Base-by-base conservation (phyloP, 164 flowering plant species). In the Kingdonia uniflora region DNA sequence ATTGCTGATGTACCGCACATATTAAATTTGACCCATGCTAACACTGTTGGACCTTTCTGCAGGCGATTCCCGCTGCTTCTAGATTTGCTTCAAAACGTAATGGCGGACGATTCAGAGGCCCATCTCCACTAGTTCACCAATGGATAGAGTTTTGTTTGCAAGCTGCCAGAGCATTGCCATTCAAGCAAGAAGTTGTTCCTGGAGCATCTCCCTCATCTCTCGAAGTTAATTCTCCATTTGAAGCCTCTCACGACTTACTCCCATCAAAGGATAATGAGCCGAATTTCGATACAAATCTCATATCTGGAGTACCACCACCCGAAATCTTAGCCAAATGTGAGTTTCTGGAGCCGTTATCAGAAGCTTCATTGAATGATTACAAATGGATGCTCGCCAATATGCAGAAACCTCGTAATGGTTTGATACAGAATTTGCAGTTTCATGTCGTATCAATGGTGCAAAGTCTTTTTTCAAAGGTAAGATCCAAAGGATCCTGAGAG, bases 61-160 rank as follows among this genome's bases (percentile, higher is more conserved):
- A 91, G 96, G 94, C 82, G 23, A 64, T 85, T 38, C 98, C 98
- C 10, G 76, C 82, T 51, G 76, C 80, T 24, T 62, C 82, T 33
- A 74, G 49, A 59, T 48, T 75, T 41, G 59, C 64, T 42, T 71
- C 84, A 17, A 51, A 70, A 14, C 54, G 54, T 58, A 69, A 82
- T 38, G 96, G 98, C 17, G 96, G 98, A 15, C 72, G 96, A 54
- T 57, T 78, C 0, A 71, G 96, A 66, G 87, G 96, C 12, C 87
- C 95, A 19, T 87, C 96, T 37, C 98, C 96, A 16, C 56, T 85
- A 33, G 66, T 81, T 39, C 76, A 80, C 67, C 95, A 92, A 51
- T 92, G 98, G 98, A 64, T 92, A 23, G 91, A 87, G 24, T 92
- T 92, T 74, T 87, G 98, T 73, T 62, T 84, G 58, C 95, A 87